Conservation (phyloP, 192 early-diverging fungal species). For the Coemansia sp. region DNA sequence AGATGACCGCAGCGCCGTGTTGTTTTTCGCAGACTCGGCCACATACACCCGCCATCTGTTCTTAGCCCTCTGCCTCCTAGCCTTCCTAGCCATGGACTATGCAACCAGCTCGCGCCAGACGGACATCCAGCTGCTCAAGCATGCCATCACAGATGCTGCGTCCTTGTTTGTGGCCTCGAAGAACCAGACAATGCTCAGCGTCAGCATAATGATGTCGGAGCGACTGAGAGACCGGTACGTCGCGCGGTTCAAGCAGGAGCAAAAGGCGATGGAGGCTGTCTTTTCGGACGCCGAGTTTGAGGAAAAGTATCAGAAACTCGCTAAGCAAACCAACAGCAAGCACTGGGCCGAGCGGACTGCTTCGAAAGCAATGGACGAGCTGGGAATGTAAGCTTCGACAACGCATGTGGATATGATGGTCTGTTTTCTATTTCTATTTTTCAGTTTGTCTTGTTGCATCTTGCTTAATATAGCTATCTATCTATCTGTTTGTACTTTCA, state of each 20-base stretch:
- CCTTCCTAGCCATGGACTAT: conserved; percentile 33
- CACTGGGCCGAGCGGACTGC: conserved; percentile 33
- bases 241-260: conserved; percentile 33
- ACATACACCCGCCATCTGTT: conserved; percentile 32
- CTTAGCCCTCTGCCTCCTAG: conserved; percentile 17
- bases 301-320: conserved; percentile 23
- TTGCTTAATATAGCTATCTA: conserved; percentile 5
- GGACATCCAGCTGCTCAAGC: conserved; percentile 43
- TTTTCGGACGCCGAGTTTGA: conserved; percentile 27
- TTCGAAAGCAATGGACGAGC: conserved; percentile 11
- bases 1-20: conserved; percentile 18
- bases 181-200: conserved; percentile 39
- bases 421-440: not conserved
- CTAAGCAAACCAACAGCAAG: conserved; percentile 30
- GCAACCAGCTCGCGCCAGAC: conserved; percentile 43
- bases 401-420: too few relatives aligned
- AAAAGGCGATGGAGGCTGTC: conserved; percentile 16
- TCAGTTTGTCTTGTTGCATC: not conserved
- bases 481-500: conserved; percentile 1
- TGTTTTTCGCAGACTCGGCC: conserved; percentile 42
- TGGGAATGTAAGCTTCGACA: conserved; percentile 1
- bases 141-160: conserved; percentile 22
- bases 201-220: conserved; percentile 26
- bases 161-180: conserved; percentile 20
- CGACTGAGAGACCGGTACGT: conserved; percentile 26